These are phyloP conservation scores for Hypoxylon crocopeplum DNA, from an alignment of 495 filamentous ascomycete genomes.

Conservation along the genomic window DNA sequence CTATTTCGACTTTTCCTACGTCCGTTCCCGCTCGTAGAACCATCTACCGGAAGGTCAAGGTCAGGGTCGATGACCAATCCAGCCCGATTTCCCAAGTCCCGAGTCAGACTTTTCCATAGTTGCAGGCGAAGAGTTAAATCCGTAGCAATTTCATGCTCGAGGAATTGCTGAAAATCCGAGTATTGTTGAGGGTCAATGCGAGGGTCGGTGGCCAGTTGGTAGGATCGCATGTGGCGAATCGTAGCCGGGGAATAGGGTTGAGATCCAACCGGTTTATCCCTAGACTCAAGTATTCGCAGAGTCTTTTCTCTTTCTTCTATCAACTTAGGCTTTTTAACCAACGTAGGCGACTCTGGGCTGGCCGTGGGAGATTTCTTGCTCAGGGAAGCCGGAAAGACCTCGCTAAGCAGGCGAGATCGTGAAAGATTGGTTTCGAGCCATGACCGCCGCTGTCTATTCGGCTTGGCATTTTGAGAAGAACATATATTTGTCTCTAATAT, in stretches of 20 bases:
- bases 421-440: background rate
- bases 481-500: background rate
- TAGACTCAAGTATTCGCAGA: slow-evolving; percentile 17
- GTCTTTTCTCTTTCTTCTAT: slow-evolving; percentile 9
- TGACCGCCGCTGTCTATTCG: background rate
- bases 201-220: slow-evolving; percentile 12
- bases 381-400: background rate
- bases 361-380: background rate
- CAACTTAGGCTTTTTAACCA: background rate
- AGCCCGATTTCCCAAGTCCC: background rate
- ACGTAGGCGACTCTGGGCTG: background rate
- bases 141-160: slow-evolving; percentile 11
- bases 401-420: background rate
- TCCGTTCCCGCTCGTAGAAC: background rate
- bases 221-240: slow-evolving; percentile 9
- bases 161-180: slow-evolving; percentile 8
- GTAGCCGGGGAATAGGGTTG: slow-evolving; percentile 2
- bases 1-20: background rate
- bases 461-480: background rate
- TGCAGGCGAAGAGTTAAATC: slow-evolving; percentile 6
- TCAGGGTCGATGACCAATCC: background rate
- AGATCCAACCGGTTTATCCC: background rate
- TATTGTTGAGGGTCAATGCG: slow-evolving; percentile 13
- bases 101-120: slow-evolving; percentile 10
- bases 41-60: too few species aligned